These are phyloP conservation scores for Diospyros lotus DNA, from an alignment of 148 eudicot genomes.

Conservation along the genomic window DNA sequence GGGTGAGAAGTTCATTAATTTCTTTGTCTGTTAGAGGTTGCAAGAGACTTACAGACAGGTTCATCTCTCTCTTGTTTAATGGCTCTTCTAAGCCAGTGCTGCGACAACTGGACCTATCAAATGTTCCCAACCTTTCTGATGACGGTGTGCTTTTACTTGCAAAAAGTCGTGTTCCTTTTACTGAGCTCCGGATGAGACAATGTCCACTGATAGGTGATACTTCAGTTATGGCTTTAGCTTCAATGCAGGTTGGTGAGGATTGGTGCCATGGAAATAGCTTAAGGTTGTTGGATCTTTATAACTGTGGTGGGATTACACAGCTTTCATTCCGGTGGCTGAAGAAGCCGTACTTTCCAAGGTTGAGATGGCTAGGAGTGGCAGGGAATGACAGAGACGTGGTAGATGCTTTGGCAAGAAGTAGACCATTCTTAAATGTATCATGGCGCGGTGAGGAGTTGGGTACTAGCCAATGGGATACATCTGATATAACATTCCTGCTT, in stretches of 20 bases:
- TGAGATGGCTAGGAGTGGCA: slow-evolving; percentile 86
- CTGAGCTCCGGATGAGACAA: slow-evolving; percentile 83
- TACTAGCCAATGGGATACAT: slow-evolving; percentile 74
- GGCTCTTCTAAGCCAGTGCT: slow-evolving; percentile 44
- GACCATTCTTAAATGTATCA: slow-evolving; percentile 69
- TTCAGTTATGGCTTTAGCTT: slow-evolving; percentile 85
- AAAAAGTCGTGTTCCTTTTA: slow-evolving; percentile 55
- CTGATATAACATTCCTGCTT: slow-evolving; percentile 54
- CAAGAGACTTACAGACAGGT: slow-evolving; percentile 85
- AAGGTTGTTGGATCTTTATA: slow-evolving; percentile 74
- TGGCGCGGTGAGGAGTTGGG: slow-evolving; percentile 86
- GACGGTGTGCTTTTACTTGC: slow-evolving; percentile 70
- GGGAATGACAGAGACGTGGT: slow-evolving; percentile 68
- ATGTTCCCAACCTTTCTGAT: slow-evolving; percentile 79
- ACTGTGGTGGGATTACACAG: slow-evolving; percentile 81
- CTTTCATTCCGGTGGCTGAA: slow-evolving; percentile 84
- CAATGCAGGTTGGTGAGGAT: slow-evolving; percentile 73
- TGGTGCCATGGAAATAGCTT: slow-evolving; percentile 76
- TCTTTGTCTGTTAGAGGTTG: slow-evolving; percentile 83
- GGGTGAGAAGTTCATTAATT: slow-evolving; percentile 44
- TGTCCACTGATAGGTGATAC: slow-evolving; percentile 89
- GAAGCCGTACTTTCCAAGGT: slow-evolving; percentile 85
- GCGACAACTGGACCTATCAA: slow-evolving; percentile 82
- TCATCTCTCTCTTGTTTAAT: slow-evolving; percentile 61
- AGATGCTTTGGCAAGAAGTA: slow-evolving; percentile 70